Conservation (phyloP, 1,139 yeast genomes). For the Yamadazyma blattariae region DNA sequence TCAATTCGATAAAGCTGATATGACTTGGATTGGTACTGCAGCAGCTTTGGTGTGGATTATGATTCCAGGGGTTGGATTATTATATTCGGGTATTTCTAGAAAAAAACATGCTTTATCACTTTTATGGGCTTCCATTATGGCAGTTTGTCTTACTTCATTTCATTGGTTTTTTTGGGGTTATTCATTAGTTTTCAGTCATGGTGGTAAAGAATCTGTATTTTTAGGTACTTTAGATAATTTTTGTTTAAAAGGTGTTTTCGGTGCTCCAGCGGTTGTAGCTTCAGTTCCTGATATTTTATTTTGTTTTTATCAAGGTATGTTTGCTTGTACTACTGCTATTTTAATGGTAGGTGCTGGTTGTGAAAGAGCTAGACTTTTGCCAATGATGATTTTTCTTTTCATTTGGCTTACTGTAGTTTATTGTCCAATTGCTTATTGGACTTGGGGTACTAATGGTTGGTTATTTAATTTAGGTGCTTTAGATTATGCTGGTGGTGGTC, state of each 20-base stretch:
- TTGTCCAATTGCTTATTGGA: constrained; percentile 95
- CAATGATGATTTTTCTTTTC: constrained; percentile 92
- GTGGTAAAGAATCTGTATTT: constrained; percentile 56
- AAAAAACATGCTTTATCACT: constrained; percentile 89
- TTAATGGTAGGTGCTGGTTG: constrained; percentile 97
- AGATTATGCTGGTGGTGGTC: constrained; percentile 98
- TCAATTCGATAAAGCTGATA: constrained; percentile 72
- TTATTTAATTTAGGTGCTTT: constrained; percentile 74
- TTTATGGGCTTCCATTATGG: constrained; percentile 93
- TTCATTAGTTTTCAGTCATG: constrained; percentile 77
- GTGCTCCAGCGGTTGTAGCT: constrained; percentile 69
- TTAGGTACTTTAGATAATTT: constrained; percentile 81
- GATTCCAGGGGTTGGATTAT: constrained; percentile 91
- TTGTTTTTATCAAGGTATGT: constrained; percentile 93
- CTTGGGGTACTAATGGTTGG: constrained; percentile 96
- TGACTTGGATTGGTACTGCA: constrained; percentile 85
- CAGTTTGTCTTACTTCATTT: constrained; percentile 74
- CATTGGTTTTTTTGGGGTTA: constrained; percentile 99
- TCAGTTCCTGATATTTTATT: constrained; percentile 83
- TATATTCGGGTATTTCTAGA: constrained; percentile 88
- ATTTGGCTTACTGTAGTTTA: constrained; percentile 95
- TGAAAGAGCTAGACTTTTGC: constrained; percentile 94
- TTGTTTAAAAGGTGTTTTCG: constrained; percentile 74
- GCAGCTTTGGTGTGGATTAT: constrained; percentile 84
- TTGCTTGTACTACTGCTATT: constrained; percentile 87